Percentiles rank a stretch among this genome's conserved stretches.
These are phyloP conservation scores for Magnolia changhungtana DNA, from an alignment of 164 flowering plant genomes.

Conservation along the genomic window DNA sequence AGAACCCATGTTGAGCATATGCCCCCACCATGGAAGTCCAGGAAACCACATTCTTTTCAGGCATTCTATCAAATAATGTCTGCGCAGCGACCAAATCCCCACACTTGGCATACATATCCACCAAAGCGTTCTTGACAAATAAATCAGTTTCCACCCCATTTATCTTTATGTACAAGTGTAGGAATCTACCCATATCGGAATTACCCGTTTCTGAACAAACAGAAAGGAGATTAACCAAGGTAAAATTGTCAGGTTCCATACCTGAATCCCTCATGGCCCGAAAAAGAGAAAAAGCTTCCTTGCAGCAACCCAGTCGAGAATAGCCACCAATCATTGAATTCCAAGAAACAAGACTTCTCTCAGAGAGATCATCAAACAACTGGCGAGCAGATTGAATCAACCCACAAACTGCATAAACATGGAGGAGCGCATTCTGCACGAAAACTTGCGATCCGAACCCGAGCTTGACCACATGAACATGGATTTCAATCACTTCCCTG, in stretches of 20 bases:
- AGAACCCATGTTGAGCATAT: constrained; percentile 35
- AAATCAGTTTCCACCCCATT: constrained; percentile 35
- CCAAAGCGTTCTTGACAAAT: constrained; percentile 37
- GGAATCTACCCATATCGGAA: constrained; percentile 29
- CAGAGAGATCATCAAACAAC: constrained; percentile 41
- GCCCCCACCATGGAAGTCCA: constrained; percentile 54
- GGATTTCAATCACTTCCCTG: constrained; percentile 30
- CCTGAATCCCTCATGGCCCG: constrained; percentile 32
- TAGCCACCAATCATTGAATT: constrained; percentile 56
- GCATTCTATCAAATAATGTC: constrained; percentile 30
- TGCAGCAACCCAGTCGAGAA: constrained; percentile 25
- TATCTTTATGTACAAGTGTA: constrained; percentile 40
- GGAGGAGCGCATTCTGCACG: constrained; percentile 41
- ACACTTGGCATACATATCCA: constrained; percentile 54
- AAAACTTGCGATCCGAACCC: constrained; percentile 38
- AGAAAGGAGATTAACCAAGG: constrained; percentile 45
- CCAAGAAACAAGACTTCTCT: constrained; percentile 50
- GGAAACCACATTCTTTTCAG: constrained; percentile 43
- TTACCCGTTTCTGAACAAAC: constrained; percentile 33
- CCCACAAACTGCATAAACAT: constrained; percentile 32
- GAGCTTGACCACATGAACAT: constrained; percentile 33
- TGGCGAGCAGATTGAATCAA: constrained; percentile 22
- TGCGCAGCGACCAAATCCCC: constrained; percentile 32
- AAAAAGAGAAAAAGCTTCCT: constrained; percentile 39
- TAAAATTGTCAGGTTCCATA: constrained; percentile 36